phyloP scores from a whole-genome alignment of 306 rosid genomes.

The Trifolium pratense region DNA sequence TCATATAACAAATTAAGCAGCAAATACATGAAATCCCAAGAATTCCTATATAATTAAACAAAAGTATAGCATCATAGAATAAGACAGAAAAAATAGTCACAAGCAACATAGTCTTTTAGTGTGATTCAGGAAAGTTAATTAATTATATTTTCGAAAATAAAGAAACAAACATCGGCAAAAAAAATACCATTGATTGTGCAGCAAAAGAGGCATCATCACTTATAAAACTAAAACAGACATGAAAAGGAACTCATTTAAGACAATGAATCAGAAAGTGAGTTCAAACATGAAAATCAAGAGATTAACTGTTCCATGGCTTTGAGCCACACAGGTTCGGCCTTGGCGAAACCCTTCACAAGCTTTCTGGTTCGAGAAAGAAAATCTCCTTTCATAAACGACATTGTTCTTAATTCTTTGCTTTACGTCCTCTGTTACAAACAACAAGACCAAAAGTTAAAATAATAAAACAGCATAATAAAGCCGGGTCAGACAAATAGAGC shows the following conservation, averaged over 20 bases:
- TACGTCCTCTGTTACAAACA: constrained; percentile 7
- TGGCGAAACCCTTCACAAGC: constrained; percentile 89
- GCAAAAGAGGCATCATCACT: neutral
- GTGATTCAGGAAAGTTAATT: neutral
- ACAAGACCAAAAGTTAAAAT: constrained; percentile 4
- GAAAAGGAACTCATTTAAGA: neutral
- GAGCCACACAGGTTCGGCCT: constrained; percentile 83
- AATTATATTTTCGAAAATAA: neutral
- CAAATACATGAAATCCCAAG: neutral
- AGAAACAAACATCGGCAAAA: neutral
- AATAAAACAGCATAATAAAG: neutral
- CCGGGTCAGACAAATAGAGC: neutral
- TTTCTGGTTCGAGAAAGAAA: constrained; percentile 69
- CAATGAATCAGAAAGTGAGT: neutral
- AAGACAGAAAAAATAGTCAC: neutral
- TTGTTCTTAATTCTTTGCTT: constrained; percentile 37
- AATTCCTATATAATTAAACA: constrained; percentile 4
- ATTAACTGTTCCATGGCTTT: constrained; percentile 92
- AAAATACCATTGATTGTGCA: neutral
- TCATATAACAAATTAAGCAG: neutral
- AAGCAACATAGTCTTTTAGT: neutral
- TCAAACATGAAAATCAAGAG: constrained; percentile 20
- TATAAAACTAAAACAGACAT: neutral
- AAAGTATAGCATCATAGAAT: neutral
- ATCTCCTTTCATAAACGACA: constrained; percentile 86